phyloP scores from a whole-genome alignment of 371 early-diverging fungal species.

The Funneliformis caledonium region DNA sequence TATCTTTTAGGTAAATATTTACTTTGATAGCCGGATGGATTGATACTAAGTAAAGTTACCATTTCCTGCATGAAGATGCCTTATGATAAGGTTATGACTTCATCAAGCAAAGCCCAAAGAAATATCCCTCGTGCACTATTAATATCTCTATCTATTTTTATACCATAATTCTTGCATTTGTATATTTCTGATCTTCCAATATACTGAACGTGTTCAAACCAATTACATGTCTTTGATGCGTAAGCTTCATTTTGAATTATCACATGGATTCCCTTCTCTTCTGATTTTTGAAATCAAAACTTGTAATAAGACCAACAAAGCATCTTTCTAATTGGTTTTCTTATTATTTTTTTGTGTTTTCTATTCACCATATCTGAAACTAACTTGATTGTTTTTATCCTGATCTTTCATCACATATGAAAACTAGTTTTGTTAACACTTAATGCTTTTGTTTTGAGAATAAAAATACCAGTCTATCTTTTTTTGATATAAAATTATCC shows the following conservation, averaged over 20 bases:
- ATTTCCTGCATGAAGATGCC: no score
- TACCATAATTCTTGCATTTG: conserved; percentile 23
- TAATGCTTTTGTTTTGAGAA: neutral
- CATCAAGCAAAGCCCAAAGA: conserved; percentile 1
- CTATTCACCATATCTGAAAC: conserved; percentile 22
- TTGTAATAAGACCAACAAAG: neutral
- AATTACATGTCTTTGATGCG: conserved; percentile 25
- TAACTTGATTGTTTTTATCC: conserved; percentile 29
- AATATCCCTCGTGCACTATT: neutral
- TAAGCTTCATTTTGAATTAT: conserved; percentile 28
- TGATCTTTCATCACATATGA: neutral
- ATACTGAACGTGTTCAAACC: conserved; percentile 9
- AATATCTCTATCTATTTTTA: neutral
- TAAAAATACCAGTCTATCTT: neutral
- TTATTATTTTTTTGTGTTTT: conserved; percentile 13
- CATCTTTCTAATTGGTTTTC: conserved; percentile 13
- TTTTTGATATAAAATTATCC: conserved; percentile 29
- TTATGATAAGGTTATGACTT: no score
- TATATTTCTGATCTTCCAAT: conserved; percentile 18
- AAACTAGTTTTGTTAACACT: neutral
- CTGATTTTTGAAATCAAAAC: conserved; percentile 2
- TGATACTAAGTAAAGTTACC: no score
- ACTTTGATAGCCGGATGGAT: no score
- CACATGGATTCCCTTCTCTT: conserved; percentile 9
- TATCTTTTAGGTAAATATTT: no score